These are phyloP conservation scores for Yamadazyma akitaensis DNA, from an alignment of 805 yeast species.

Conservation along the genomic window DNA sequence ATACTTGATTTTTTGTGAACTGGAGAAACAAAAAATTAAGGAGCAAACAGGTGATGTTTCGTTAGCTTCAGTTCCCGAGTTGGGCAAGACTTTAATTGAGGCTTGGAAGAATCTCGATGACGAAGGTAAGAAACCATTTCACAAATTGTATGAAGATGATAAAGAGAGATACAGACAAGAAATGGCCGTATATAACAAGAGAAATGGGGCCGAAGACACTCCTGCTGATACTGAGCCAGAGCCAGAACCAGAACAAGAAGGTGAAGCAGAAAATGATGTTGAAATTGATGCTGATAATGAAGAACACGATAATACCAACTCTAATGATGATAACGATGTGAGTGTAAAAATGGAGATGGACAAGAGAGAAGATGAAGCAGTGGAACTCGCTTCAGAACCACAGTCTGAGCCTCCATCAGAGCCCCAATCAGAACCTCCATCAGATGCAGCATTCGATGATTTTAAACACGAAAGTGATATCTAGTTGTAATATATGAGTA, in stretches of 20 bases:
- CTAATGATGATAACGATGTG: slow-evolving; percentile 1
- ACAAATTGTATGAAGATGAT: slow-evolving; percentile 74
- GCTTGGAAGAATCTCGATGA: slow-evolving; percentile 77
- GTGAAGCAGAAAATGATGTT: slow-evolving; percentile 7
- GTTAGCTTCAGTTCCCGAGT: slow-evolving; percentile 42
- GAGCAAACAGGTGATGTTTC: slow-evolving; percentile 45
- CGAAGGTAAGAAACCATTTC: slow-evolving; percentile 68
- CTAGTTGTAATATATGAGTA: neutral
- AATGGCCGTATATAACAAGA: slow-evolving; percentile 52
- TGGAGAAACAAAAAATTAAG: slow-evolving; percentile 72
- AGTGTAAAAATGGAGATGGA: slow-evolving; percentile 1
- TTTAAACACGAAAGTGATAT: neutral
- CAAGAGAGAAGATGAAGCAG: neutral
- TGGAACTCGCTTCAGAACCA: slow-evolving; percentile 4
- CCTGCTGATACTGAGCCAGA: slow-evolving; percentile 8
- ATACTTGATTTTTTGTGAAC: slow-evolving; percentile 80
- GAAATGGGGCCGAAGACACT: slow-evolving; percentile 14
- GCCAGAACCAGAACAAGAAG: neutral
- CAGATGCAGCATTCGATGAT: slow-evolving; percentile 11
- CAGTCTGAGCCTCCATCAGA: slow-evolving; percentile 8
- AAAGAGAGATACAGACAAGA: slow-evolving; percentile 71
- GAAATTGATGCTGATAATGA: slow-evolving; percentile 2
- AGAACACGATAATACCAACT: neutral
- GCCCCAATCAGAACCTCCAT: slow-evolving; percentile 3
- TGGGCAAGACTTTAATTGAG: slow-evolving; percentile 77